Conservation (phyloP, 2,329 filamentous ascomycete genomes). For the Verticillium klebahnii region DNA sequence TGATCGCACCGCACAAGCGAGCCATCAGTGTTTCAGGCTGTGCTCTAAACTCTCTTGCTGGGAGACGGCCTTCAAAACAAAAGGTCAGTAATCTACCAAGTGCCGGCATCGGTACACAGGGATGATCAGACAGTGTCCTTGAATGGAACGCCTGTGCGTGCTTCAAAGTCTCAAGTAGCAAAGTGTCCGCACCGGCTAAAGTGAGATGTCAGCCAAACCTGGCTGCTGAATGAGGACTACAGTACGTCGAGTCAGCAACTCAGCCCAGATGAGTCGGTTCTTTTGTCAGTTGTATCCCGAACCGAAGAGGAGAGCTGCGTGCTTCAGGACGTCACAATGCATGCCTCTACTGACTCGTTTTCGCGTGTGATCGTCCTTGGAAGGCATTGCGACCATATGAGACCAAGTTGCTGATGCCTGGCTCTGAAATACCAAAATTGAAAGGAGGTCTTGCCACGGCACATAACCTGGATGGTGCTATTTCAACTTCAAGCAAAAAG, state of each 20-base stretch:
- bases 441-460: too few relatives aligned
- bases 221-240: too few relatives aligned
- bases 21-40: neutral
- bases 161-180: too few relatives aligned
- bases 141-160: too few relatives aligned
- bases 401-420: neutral
- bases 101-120: neutral
- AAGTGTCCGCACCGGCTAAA: too few relatives aligned
- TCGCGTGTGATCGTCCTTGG: neutral
- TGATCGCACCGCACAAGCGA: neutral
- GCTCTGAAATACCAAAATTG: too few relatives aligned
- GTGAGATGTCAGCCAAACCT: too few relatives aligned
- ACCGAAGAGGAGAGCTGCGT: too few relatives aligned
- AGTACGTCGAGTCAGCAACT: too few relatives aligned
- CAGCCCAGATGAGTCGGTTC: too few relatives aligned
- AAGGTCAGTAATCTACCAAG: neutral
- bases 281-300: too few relatives aligned
- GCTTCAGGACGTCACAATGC: neutral
- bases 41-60: neutral
- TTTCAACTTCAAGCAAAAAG: neutral
- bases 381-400: neutral
- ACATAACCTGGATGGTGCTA: neutral
- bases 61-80: neutral
- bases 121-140: neutral
- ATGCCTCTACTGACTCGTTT: neutral